These are phyloP conservation scores for Metarhizium sp. DNA, from an alignment of 2,329 filamentous ascomycete species.

Conservation along the genomic window DNA sequence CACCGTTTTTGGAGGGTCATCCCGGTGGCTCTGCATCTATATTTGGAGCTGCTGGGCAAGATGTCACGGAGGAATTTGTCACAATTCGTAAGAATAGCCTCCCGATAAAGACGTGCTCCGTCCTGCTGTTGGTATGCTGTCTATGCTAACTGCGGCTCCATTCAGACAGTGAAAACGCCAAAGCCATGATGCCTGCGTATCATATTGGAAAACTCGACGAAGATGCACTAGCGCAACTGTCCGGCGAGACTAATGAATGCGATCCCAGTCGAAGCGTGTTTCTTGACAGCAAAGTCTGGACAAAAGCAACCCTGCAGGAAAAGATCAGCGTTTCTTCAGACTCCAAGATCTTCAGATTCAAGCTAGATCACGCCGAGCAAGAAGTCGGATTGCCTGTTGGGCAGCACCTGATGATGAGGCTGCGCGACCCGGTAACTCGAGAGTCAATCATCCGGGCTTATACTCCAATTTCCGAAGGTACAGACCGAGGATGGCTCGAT, in stretches of 20 bases:
- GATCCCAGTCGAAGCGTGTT: constrained; percentile 49
- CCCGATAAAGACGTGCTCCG: not conserved
- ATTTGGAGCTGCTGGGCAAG: constrained; percentile 68
- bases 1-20: constrained; percentile 68
- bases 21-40: constrained; percentile 84
- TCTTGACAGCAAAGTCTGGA: constrained; percentile 64
- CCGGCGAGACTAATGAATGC: constrained; percentile 24
- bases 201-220: constrained; percentile 72
- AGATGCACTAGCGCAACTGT: constrained; percentile 43
- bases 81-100: constrained; percentile 60
- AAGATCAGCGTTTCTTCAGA: constrained; percentile 68
- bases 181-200: constrained; percentile 78
- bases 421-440: constrained; percentile 59
- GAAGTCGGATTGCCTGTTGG: constrained; percentile 69
- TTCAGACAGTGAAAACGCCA: constrained; percentile 84
- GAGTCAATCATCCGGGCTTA: constrained; percentile 78
- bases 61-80: constrained; percentile 82
- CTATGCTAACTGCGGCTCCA: constrained; percentile 14
- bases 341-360: constrained; percentile 73
- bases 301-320: constrained; percentile 56
- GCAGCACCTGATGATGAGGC: constrained; percentile 77
- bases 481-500: constrained; percentile 54
- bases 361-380: constrained; percentile 62
- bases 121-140: not conserved
- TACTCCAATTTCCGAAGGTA: constrained; percentile 65